These are phyloP conservation scores for Secale cereale DNA, from an alignment of 176 grass and related monocot genomes.

Conservation along the genomic window DNA sequence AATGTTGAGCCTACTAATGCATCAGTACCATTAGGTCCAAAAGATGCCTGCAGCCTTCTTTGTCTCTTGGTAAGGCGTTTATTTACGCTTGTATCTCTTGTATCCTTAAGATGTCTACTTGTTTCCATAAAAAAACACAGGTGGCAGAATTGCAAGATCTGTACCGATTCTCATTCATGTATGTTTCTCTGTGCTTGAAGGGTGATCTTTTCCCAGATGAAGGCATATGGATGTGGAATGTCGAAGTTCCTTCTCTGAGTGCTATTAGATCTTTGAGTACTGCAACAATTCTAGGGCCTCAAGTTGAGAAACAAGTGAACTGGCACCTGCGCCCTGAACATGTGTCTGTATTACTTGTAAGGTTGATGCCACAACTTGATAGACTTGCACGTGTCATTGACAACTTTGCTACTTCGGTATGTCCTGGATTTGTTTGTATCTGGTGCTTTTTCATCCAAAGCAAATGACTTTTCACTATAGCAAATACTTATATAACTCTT, in stretches of 20 bases:
- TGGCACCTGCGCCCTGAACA: constrained; percentile 83
- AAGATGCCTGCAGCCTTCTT: constrained; percentile 91
- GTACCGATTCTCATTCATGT: constrained; percentile 15
- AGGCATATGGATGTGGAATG: constrained; percentile 92
- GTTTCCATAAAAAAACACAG: not conserved
- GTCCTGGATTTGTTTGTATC: constrained; percentile 32
- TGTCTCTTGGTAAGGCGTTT: constrained; percentile 75
- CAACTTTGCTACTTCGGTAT: constrained; percentile 89
- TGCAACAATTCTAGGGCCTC: constrained; percentile 74
- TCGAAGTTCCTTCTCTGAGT: constrained; percentile 77
- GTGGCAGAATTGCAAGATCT: not conserved
- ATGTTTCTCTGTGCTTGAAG: constrained; percentile 46
- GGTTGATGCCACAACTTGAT: constrained; percentile 87
- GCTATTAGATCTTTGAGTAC: constrained; percentile 84
- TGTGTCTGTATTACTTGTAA: constrained; percentile 59
- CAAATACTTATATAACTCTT: constrained; percentile 19
- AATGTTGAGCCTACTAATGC: constrained; percentile 66
- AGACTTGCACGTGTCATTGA: constrained; percentile 71
- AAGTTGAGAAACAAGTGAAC: constrained; percentile 73
- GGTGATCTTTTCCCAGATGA: constrained; percentile 93
- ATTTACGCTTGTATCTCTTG: constrained; percentile 24
- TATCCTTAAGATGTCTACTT: constrained; percentile 6
- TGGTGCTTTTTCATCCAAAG: constrained; percentile 21
- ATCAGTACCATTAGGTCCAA: constrained; percentile 74
- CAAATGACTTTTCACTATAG: not conserved